Percentiles rank a stretch among this genome's conserved stretches.
phyloP scores from a whole-genome alignment of 2,329 filamentous ascomycete species.

The Ascochyta koolunga region DNA sequence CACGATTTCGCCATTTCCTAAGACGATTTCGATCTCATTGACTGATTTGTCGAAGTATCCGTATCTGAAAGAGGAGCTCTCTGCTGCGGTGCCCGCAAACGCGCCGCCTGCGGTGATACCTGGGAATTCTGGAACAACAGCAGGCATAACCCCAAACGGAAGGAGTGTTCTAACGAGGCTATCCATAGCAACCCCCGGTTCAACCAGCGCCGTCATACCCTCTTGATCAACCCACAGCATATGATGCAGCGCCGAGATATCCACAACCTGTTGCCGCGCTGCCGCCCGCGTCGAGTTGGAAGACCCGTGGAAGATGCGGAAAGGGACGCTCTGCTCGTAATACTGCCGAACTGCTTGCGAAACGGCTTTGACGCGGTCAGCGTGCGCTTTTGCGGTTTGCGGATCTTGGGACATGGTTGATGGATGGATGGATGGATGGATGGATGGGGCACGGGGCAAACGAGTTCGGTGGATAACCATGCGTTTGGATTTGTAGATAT shows the following conservation, averaged over 20 bases:
- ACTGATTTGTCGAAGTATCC: constrained; percentile 69
- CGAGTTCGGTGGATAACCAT: not conserved
- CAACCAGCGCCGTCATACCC: constrained; percentile 57
- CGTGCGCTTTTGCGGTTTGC: constrained; percentile 5
- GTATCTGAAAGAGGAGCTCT: constrained; percentile 67
- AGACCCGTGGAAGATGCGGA: constrained; percentile 59
- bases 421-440: no score
- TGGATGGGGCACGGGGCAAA: not conserved
- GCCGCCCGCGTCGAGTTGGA: constrained; percentile 50
- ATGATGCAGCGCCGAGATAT: constrained; percentile 52
- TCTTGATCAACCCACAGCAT: constrained; percentile 50
- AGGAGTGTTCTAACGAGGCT: constrained; percentile 61
- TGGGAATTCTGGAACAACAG: constrained; percentile 69
- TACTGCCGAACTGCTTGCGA: constrained; percentile 12
- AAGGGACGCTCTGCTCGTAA: constrained; percentile 31
- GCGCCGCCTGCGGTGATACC: constrained; percentile 69
- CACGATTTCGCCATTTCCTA: constrained; percentile 60
- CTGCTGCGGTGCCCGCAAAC: constrained; percentile 67
- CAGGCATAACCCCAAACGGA: constrained; percentile 59
- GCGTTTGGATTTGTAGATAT: not conserved
- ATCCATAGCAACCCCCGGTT: constrained; percentile 71
- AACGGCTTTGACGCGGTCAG: constrained; percentile 14
- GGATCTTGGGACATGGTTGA: not conserved
- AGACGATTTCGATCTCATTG: constrained; percentile 65
- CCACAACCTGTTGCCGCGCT: constrained; percentile 31